phyloP scores from a whole-genome alignment of 345 rosid species.

The Brassica cretica region DNA sequence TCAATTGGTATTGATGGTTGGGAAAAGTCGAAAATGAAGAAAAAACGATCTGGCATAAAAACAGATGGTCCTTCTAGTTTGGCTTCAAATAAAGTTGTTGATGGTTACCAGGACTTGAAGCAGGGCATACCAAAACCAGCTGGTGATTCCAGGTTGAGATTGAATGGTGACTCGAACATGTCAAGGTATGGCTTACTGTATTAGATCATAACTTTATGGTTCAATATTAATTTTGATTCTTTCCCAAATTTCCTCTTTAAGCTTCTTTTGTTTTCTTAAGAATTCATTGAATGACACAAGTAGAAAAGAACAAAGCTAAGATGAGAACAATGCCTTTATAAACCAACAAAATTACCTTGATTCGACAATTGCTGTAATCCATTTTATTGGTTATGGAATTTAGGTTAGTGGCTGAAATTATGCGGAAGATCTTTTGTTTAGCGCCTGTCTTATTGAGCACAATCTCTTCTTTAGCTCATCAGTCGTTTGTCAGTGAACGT shows the following conservation, averaged over 20 bases:
- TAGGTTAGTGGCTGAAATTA: slow-evolving; percentile 26
- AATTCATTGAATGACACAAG: slow-evolving; percentile 16
- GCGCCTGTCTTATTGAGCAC: neutral
- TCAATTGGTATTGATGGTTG: slow-evolving; percentile 83
- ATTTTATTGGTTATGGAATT: neutral
- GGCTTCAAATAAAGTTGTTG: slow-evolving; percentile 56
- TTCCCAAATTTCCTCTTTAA: neutral
- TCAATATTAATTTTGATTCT: neutral
- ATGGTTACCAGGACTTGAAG: slow-evolving; percentile 74
- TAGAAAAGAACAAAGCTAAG: neutral
- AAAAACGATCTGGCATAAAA: slow-evolving; percentile 92
- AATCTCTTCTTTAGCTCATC: slow-evolving; percentile 13
- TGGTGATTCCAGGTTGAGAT: slow-evolving; percentile 65
- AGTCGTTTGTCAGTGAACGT: neutral
- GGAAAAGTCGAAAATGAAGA: slow-evolving; percentile 96
- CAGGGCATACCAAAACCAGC: slow-evolving; percentile 67
- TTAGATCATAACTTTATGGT: slow-evolving; percentile 9
- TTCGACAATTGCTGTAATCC: neutral
- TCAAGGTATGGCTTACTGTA: slow-evolving; percentile 57
- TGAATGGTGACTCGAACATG: slow-evolving; percentile 72
- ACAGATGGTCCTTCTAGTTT: slow-evolving; percentile 59
- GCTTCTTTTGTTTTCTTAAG: slow-evolving; percentile 12
- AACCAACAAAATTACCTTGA: slow-evolving; percentile 7
- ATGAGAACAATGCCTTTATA: neutral
- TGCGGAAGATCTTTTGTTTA: slow-evolving; percentile 23